Base-by-base conservation (phyloP, 805 yeast genomes). In the Starmerella kuoi region DNA sequence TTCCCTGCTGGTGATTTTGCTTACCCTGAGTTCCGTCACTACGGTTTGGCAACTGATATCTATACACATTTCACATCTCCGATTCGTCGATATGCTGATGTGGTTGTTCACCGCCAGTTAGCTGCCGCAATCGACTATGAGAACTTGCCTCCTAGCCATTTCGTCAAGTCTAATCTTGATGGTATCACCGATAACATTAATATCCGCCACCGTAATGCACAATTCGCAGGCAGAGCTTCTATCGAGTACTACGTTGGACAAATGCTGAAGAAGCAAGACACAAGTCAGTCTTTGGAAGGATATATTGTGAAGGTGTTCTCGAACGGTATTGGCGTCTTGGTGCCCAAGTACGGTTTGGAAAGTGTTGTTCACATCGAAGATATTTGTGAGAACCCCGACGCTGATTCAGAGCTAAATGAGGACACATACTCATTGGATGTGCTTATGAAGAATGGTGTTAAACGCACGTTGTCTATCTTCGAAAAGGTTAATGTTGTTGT, bases 51-150 rank as follows among this genome's bases (percentile, higher is more conserved):
- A 2, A 86, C 88, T 40, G 96, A 87, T 53, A 91, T 91, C 35
- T 91, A 91, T 62, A 91, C 99, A 1, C 99, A 91, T 70, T 91
- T 87, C 70, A 91, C 99, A 2, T 86, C 96, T 1, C 99, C 99
- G 8, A 91, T 91, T 58, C 77, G 99, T 64, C 79, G 99, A 61
- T 91, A 84, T 61, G 94, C 98, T 68, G 99, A 91, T 63, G 80
- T 91, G 45, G 93, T 91, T 40, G 98, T 94, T 0, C 99, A 91
- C 62, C 73, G 99, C 57, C 98, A 91, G 62, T 67, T 91, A 30
- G 97, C 98, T 0, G 96, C 94, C n/a, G 95, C 99, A 1, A 91
- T 91, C 45, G 94, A 83, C 1, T 91, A 88, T 60, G 98, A 91
- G 60, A 72, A 79, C 22, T 64, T 88, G 49, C 85, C 83, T 55